Evolutionary conservation across 2,329 filamentous ascomycete species (phyloP).

Genomic region (Tolypocladium amazonense): DNA sequence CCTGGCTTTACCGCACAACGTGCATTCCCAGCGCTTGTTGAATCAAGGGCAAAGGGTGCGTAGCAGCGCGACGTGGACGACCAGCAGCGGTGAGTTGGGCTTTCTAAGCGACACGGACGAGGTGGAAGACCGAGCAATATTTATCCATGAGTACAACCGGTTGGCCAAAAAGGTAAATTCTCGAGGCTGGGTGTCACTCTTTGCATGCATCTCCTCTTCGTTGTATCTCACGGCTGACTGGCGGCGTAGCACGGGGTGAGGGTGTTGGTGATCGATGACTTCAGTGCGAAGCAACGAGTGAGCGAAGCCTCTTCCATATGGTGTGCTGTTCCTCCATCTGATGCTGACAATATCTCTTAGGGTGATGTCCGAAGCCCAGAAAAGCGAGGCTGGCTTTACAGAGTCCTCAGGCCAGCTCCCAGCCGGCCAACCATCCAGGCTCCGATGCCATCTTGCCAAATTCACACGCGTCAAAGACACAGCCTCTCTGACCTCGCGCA

Average conservation of each 20-base stretch:
- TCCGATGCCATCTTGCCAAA: slow-evolving; percentile 3
- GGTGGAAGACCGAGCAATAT: slow-evolving; percentile 33
- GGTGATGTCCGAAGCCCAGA: slow-evolving; percentile 10
- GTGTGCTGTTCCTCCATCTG: not conserved
- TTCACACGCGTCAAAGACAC: slow-evolving; percentile 28
- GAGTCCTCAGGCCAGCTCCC: slow-evolving; percentile 19
- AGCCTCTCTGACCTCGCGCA: slow-evolving; percentile 46
- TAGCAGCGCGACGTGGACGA: slow-evolving; percentile 47
- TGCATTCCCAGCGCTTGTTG: slow-evolving; percentile 13
- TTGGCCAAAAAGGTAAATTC: slow-evolving; percentile 43
- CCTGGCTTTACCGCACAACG: slow-evolving; percentile 13
- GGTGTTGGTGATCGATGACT: slow-evolving; percentile 24
- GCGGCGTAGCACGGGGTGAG: slow-evolving; percentile 40
- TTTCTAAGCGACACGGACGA: slow-evolving; percentile 38
- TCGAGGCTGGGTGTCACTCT: not conserved
- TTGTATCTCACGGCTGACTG: not conserved
- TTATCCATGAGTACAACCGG: slow-evolving; percentile 49
- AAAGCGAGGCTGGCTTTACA: slow-evolving; percentile 26
- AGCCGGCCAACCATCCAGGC: slow-evolving; percentile 7
- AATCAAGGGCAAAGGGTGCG: slow-evolving; percentile 13
- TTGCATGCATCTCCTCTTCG: not conserved
- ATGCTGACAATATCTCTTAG: slow-evolving; percentile 5
- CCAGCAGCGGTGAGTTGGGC: slow-evolving; percentile 39
- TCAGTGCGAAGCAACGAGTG: slow-evolving; percentile 20
- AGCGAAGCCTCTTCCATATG: slow-evolving; percentile 9